These are phyloP conservation scores for Leccinum fallax DNA, from an alignment of 1,284 basidiomycete species.

Conservation along the genomic window DNA sequence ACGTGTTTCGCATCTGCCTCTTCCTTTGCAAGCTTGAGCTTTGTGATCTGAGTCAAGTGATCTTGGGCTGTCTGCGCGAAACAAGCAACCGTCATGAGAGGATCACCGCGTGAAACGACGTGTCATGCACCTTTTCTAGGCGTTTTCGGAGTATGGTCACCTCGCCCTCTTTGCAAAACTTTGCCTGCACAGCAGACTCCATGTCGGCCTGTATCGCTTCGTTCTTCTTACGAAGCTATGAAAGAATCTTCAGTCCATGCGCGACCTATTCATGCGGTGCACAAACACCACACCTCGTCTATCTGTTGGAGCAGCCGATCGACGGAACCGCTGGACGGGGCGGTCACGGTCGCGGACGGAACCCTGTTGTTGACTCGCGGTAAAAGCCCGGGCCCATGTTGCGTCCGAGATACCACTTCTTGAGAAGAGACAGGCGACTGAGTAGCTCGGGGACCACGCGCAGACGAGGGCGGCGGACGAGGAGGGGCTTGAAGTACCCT, in stretches of 20 bases:
- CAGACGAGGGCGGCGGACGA: conserved; percentile 20
- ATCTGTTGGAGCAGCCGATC: conserved; percentile 44
- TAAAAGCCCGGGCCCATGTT: conserved; percentile 7
- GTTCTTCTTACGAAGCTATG: conserved; percentile 55
- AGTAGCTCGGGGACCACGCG: conserved; percentile 12
- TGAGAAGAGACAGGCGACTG: conserved; percentile 30
- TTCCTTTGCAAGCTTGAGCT: conserved; percentile 60
- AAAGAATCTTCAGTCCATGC: conserved; percentile 9
- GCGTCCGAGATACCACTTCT: conserved; percentile 15
- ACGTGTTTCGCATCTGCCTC: conserved; percentile 56
- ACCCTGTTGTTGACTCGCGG: conserved; percentile 12
- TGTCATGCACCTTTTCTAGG: conserved; percentile 31
- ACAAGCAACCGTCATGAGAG: background rate
- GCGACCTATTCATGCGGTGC: conserved; percentile 9
- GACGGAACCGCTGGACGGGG: conserved; percentile 6
- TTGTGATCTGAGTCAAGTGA: conserved; percentile 58
- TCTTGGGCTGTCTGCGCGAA: conserved; percentile 52
- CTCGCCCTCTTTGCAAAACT: conserved; percentile 36
- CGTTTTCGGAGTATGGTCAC: conserved; percentile 37
- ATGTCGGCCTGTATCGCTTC: conserved; percentile 37
- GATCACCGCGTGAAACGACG: background rate
- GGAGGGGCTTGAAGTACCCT: conserved; percentile 14
- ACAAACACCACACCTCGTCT: conserved; percentile 45
- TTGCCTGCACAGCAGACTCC: conserved; percentile 23
- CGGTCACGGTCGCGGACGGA: conserved; percentile 3